Base-by-base conservation (phyloP, 2,329 filamentous ascomycete species). In the Stemphylium lycopersici region DNA sequence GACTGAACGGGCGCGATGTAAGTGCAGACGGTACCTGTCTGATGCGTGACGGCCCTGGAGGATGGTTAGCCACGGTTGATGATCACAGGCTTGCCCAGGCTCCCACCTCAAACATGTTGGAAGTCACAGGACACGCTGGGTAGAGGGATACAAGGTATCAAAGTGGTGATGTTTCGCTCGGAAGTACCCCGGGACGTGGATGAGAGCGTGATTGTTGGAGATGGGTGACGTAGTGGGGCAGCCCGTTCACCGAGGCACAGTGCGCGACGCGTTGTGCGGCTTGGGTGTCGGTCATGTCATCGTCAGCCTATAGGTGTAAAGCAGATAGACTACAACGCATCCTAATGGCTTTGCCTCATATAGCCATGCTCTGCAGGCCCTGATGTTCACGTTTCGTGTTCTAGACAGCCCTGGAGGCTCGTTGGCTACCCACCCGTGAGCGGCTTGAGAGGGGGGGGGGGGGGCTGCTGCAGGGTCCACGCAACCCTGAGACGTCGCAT, bases 1-100 rank as follows among this genome's bases (percentile, higher is more conserved):
- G 29, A 96, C 89, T 20, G 90, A 93, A 57, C 90, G 86, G 39
- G 93, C 92, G 48, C 92, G 87, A 77, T 96, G 93, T 60, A 90
- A 81, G 58, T 92, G 90, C 45, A 96, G 82, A 60, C 86, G 90
- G 72, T 96, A 90, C 59, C 84, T 84, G 72, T 92, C 87, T 72
- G 87, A 85, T 36, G 87, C 88, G 69, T 89, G 84, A 42, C 78
- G 78, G 61, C 79, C 79, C 78, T 82, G 58, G 16, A 18, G 12
- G 13, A 18, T 33, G 36, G 36, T 48, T 26, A 46, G 49, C 18
- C 16, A 31, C 26, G 38, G 47, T 33, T 10, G 38, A 8, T 33
- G 8, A 32, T 20, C 20, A 15, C 26, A 16, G 22, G 20, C 13
- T 18, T 36, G 18, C 7, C 16, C 16, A n/a, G 7, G 6, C 53